phyloP scores from a whole-genome alignment of 306 rosid genomes.

The Canavalia gladiata region DNA sequence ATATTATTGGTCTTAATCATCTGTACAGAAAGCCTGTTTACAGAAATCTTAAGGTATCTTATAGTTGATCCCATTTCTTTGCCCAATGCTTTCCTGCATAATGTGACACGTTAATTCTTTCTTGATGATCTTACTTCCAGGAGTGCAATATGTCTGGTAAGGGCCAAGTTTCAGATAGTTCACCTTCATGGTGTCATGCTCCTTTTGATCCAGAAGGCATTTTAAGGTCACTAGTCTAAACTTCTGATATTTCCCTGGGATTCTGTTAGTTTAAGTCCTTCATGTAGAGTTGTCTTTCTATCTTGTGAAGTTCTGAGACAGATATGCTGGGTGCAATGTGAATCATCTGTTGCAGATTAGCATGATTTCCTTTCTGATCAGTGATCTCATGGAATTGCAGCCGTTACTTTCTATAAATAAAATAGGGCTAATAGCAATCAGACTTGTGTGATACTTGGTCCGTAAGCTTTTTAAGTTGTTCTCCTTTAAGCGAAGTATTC shows the following conservation, averaged over 20 bases:
- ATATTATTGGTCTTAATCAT: constrained; percentile 76
- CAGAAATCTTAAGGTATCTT: constrained; percentile 82
- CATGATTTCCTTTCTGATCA: constrained; percentile 7
- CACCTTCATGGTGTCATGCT: constrained; percentile 91
- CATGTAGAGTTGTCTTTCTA: constrained; percentile 28
- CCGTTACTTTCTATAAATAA: not conserved
- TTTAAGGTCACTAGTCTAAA: constrained; percentile 70
- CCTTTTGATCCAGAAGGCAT: constrained; percentile 98
- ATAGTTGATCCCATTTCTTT: constrained; percentile 40
- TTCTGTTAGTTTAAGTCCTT: not conserved
- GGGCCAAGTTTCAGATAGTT: constrained; percentile 71
- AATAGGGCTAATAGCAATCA: not conserved
- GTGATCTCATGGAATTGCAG: constrained; percentile 3
- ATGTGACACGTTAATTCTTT: constrained; percentile 44
- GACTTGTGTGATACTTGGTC: not conserved
- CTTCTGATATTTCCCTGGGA: constrained; percentile 28
- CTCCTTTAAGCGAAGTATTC: not conserved
- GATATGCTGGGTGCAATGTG: constrained; percentile 10
- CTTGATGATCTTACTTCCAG: constrained; percentile 61
- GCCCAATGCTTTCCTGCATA: constrained; percentile 23
- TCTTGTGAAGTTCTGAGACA: constrained; percentile 17
- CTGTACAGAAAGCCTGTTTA: constrained; percentile 80
- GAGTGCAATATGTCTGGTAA: constrained; percentile 70
- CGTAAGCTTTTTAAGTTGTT: not conserved
- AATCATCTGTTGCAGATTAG: constrained; percentile 21